Conservation (phyloP, 768 basidiomycete species). For the Mycena indigotica region DNA sequence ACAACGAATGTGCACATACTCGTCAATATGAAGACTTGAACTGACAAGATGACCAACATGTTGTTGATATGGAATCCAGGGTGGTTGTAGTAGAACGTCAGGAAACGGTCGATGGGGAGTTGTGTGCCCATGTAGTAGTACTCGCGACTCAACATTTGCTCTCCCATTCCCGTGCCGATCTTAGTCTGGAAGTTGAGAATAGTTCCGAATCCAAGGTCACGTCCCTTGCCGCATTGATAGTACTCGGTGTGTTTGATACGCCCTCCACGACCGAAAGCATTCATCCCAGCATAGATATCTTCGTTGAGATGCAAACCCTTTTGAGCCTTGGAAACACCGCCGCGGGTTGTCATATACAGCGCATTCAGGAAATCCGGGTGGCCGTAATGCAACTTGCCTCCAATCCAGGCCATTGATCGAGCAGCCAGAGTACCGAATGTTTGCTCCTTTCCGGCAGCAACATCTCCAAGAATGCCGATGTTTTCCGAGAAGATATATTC, state of each 20-base stretch:
- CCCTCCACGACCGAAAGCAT: conserved; percentile 93
- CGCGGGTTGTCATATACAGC: conserved; percentile 96
- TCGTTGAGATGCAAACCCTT: conserved; percentile 99
- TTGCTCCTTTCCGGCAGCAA: conserved; percentile 99
- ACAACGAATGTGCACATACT: conserved; percentile 51
- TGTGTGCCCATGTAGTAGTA: conserved; percentile 99
- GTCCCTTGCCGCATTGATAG: conserved; percentile 98
- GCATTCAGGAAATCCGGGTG: conserved; percentile 99
- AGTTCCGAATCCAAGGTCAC: conserved; percentile 98
- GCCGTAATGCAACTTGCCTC: conserved; percentile 98
- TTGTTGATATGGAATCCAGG: conserved; percentile 99
- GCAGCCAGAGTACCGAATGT: conserved; percentile 99
- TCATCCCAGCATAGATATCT: conserved; percentile 99
- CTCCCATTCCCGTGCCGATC: conserved; percentile 99
- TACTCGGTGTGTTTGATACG: conserved; percentile 99
- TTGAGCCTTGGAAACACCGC: conserved; percentile 98
- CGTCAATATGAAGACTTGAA: conserved; percentile 92
- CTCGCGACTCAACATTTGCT: conserved; percentile 98
- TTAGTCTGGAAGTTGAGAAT: conserved; percentile 99
- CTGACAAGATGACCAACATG: conserved; percentile 96
- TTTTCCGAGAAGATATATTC: conserved; percentile 99
- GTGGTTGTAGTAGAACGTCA: conserved; percentile 99
- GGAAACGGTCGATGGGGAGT: conserved; percentile 95
- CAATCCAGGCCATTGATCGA: conserved; percentile 94
- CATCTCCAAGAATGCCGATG: conserved; percentile 97